phyloP scores from a whole-genome alignment of 176 grass and related monocot species.

The Oryza nivara region DNA sequence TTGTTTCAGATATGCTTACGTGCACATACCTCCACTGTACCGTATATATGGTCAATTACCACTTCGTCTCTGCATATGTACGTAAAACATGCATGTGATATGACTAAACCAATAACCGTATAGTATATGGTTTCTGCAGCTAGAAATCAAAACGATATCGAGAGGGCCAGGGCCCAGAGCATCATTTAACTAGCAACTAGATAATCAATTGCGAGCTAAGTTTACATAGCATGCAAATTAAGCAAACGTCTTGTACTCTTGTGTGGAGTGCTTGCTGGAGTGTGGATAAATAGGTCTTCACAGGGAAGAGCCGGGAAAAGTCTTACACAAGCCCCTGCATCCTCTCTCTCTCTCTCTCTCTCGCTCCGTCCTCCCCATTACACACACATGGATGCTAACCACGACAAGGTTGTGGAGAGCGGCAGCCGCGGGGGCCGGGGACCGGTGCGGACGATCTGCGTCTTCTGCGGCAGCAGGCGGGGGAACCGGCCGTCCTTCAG shows the following conservation, averaged over 20 bases:
- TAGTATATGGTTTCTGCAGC: not conserved
- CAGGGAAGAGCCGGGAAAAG: too few species aligned
- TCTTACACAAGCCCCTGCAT: not conserved
- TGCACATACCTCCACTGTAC: too few species aligned
- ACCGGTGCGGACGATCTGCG: conserved; percentile 65
- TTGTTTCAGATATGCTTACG: too few species aligned
- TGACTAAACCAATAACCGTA: not conserved
- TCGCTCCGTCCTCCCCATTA: not conserved
- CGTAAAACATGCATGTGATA: not conserved
- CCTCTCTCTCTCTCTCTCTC: not conserved
- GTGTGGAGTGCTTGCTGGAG: too few species aligned
- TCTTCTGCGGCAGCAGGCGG: conserved; percentile 85
- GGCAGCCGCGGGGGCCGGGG: not conserved
- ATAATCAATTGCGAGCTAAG: too few species aligned
- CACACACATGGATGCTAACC: conserved; percentile 50
- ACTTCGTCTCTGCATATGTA: not conserved
- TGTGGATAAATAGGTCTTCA: not conserved
- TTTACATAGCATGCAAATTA: too few species aligned
- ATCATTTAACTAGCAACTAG: not conserved
- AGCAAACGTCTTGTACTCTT: too few species aligned
- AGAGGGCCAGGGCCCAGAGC: not conserved
- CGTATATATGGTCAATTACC: not conserved
- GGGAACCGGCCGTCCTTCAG: conserved; percentile 80
- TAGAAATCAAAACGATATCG: not conserved
- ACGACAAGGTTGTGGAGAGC: conserved; percentile 27